Percentiles rank a stretch among this genome's conserved stretches.
phyloP scores from a whole-genome alignment of 352 stramenopile species.

The Globisporangium orthogonon region DNA sequence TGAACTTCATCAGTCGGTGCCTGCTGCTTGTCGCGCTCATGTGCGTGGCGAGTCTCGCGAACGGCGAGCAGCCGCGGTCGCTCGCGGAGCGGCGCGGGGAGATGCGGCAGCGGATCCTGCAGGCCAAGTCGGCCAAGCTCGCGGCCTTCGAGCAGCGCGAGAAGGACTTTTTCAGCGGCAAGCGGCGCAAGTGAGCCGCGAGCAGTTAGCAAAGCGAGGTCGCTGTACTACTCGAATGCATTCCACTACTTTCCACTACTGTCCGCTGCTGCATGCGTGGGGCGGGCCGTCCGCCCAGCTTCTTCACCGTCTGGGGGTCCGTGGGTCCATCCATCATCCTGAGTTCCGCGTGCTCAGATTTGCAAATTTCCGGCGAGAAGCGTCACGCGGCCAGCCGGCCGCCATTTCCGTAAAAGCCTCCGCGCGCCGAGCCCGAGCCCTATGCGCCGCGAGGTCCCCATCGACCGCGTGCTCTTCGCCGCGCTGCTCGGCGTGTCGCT shows the following conservation, averaged over 20 bases:
- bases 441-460: conserved; percentile 26
- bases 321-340: too few relatives aligned
- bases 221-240: too few relatives aligned
- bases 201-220: neutral
- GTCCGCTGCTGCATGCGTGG: too few relatives aligned
- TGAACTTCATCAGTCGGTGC: conserved; percentile 11
- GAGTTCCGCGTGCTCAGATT: too few relatives aligned
- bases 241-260: too few relatives aligned
- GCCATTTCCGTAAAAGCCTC: too few relatives aligned
- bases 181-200: conserved; percentile 13
- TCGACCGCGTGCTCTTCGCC: conserved; percentile 51
- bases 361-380: too few relatives aligned
- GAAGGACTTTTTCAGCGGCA: conserved; percentile 19
- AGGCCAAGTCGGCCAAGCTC: conserved; percentile 13
- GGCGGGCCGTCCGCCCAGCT: too few relatives aligned
- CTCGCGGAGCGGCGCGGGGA: conserved; percentile 14
- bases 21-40: conserved; percentile 9
- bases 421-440: too few relatives aligned
- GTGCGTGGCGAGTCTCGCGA: conserved; percentile 4
- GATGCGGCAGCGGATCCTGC: conserved; percentile 16
- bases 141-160: conserved; percentile 18
- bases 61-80: conserved; percentile 10
- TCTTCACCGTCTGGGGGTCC: too few relatives aligned
- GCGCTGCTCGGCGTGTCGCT: conserved; percentile 39
- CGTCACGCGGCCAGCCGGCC: too few relatives aligned